Percentiles rank a stretch among this genome's conserved stretches.
These are phyloP conservation scores for Ogataea neopini DNA, from an alignment of 805 yeast genomes.

Conservation along the genomic window DNA sequence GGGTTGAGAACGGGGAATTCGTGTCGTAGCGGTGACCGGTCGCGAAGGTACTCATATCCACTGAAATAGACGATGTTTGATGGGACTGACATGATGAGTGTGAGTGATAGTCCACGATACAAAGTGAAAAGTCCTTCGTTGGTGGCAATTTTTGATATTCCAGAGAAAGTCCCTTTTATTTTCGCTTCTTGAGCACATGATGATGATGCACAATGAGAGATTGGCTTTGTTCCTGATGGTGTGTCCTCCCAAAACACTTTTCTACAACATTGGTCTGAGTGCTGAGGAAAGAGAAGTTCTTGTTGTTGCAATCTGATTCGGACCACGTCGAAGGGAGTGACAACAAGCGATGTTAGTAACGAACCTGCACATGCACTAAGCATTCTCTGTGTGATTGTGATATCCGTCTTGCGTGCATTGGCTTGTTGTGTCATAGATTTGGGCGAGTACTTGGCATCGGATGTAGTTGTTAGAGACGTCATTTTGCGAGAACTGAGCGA, in stretches of 20 bases:
- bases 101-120: slow-evolving; percentile 87
- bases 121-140: slow-evolving; percentile 76
- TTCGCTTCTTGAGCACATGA: slow-evolving; percentile 43
- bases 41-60: slow-evolving; percentile 86
- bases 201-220: slow-evolving; percentile 37
- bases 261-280: slow-evolving; percentile 36
- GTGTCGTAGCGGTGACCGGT: slow-evolving; percentile 57
- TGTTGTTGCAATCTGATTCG: slow-evolving; percentile 79
- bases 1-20: slow-evolving; percentile 56
- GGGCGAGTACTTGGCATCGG: slow-evolving; percentile 11
- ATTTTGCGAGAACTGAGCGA: neutral
- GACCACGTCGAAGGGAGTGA: slow-evolving; percentile 82
- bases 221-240: slow-evolving; percentile 15
- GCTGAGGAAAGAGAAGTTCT: slow-evolving; percentile 50
- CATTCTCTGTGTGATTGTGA: slow-evolving; percentile 64
- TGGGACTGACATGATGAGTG: slow-evolving; percentile 87
- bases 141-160: slow-evolving; percentile 61
- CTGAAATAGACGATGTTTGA: slow-evolving; percentile 91
- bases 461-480: slow-evolving; percentile 31
- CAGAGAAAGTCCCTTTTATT: slow-evolving; percentile 73
- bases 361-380: slow-evolving; percentile 79
- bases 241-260: slow-evolving; percentile 38
- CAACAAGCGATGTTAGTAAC: slow-evolving; percentile 65
- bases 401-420: slow-evolving; percentile 28
- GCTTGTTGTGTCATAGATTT: neutral